These are phyloP conservation scores for Aspergillus phoenicis DNA, from an alignment of 2,329 filamentous ascomycete species.

Conservation along the genomic window DNA sequence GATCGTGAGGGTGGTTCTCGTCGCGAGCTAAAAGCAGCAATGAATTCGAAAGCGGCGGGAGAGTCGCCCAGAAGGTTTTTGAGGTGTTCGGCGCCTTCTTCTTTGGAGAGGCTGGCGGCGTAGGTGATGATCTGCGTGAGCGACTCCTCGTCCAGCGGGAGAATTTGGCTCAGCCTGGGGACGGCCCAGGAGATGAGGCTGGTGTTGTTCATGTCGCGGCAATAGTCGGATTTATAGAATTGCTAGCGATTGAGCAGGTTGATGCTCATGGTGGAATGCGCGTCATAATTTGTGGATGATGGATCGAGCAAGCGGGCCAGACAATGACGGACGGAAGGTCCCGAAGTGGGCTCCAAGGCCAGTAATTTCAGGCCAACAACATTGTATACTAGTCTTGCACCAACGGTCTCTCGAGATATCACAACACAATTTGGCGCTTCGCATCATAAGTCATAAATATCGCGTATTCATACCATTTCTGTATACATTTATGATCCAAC, in stretches of 20 bases:
- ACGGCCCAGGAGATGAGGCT: slow-evolving; percentile 58
- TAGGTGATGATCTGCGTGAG: slow-evolving; percentile 84
- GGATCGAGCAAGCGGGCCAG: not conserved
- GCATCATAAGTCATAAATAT: no score
- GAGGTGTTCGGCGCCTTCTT: slow-evolving; percentile 80
- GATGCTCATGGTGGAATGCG: not conserved
- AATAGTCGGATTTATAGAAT: not conserved
- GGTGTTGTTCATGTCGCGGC: slow-evolving; percentile 31
- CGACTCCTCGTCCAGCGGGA: slow-evolving; percentile 83
- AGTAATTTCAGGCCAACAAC: slow-evolving; percentile 17
- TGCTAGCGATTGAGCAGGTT: slow-evolving; percentile 7
- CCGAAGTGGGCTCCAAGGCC: slow-evolving; percentile 14
- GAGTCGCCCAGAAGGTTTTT: slow-evolving; percentile 86
- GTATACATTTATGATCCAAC: no score
- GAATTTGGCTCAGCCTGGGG: slow-evolving; percentile 73
- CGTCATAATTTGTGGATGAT: not conserved
- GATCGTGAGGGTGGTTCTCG: slow-evolving; percentile 38
- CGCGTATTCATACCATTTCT: no score
- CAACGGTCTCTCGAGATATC: not conserved
- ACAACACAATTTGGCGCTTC: no score
- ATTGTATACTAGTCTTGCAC: not conserved
- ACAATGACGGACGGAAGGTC: slow-evolving; percentile 5
- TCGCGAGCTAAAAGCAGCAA: slow-evolving; percentile 72
- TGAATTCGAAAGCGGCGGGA: slow-evolving; percentile 71
- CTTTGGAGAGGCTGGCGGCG: slow-evolving; percentile 72